These are phyloP conservation scores for Neltuma alba DNA, from an alignment of 306 rosid species.

Conservation along the genomic window DNA sequence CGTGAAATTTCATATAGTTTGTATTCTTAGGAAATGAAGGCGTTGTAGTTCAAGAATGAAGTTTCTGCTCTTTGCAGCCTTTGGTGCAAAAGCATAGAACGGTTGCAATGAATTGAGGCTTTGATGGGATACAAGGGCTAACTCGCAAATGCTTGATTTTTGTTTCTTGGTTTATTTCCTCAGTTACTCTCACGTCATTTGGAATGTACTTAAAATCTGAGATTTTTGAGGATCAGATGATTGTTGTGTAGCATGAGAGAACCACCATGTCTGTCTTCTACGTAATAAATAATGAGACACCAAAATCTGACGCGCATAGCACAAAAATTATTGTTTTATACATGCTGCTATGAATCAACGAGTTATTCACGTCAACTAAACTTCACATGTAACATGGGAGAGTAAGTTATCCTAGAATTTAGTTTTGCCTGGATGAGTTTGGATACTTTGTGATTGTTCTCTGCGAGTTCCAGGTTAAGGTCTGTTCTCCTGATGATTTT, in stretches of 20 bases:
- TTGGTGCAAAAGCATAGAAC: not conserved
- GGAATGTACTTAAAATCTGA: not conserved
- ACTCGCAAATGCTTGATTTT: not conserved
- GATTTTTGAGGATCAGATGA: not conserved
- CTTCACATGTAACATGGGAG: not conserved
- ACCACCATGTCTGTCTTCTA: not conserved
- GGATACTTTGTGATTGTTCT: not conserved
- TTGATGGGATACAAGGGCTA: not conserved
- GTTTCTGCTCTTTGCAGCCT: constrained; percentile 1
- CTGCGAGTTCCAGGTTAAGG: not conserved
- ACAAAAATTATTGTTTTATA: not conserved
- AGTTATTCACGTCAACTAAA: not conserved
- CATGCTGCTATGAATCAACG: not conserved
- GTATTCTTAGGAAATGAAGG: not conserved
- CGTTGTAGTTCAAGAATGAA: not conserved
- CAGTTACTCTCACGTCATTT: not conserved
- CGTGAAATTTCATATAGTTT: constrained; percentile 4
- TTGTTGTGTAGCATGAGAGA: not conserved
- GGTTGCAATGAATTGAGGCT: constrained; percentile 13
- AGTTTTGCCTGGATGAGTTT: not conserved
- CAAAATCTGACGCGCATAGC: not conserved
- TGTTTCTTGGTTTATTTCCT: not conserved
- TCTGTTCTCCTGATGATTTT: not conserved
- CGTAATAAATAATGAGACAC: not conserved
- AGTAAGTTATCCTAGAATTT: too few relatives aligned